Evolutionary conservation across 495 filamentous ascomycete genomes (phyloP).

Genomic region (Podospora appendiculata): DNA sequence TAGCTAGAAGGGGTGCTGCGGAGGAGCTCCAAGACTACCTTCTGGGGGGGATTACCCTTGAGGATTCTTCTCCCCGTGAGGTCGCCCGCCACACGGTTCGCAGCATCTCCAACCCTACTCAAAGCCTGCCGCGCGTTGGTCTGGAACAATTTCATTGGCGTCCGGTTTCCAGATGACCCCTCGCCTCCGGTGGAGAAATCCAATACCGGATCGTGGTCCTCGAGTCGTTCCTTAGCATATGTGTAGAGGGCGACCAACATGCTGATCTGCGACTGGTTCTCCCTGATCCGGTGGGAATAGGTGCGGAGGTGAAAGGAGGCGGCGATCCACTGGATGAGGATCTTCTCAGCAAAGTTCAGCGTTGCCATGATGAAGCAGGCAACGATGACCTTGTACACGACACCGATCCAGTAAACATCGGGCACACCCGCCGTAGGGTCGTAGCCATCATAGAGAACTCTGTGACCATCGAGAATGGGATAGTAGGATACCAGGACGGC

Average conservation of each 20-base stretch:
- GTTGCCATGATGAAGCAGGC: slow-evolving; percentile 70
- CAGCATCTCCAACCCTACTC: slow-evolving; percentile 77
- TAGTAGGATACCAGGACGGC: slow-evolving; percentile 67
- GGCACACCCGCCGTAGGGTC: slow-evolving; percentile 38
- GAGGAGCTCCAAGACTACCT: slow-evolving; percentile 74
- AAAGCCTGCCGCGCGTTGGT: slow-evolving; percentile 65
- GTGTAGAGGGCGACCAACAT: slow-evolving; percentile 58
- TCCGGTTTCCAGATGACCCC: slow-evolving; percentile 52
- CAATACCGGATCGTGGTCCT: slow-evolving; percentile 61
- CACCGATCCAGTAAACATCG: slow-evolving; percentile 60
- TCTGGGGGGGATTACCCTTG: slow-evolving; percentile 72
- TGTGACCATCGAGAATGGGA: slow-evolving; percentile 70
- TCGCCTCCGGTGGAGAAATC: slow-evolving; percentile 13
- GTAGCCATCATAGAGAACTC: slow-evolving; percentile 31
- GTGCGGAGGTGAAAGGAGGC: slow-evolving; percentile 88
- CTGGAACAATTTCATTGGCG: slow-evolving; percentile 63
- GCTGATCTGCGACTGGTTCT: slow-evolving; percentile 68
- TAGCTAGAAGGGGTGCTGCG: slow-evolving; percentile 67
- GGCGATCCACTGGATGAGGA: slow-evolving; percentile 91
- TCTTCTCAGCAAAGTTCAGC: slow-evolving; percentile 85
- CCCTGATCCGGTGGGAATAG: slow-evolving; percentile 83
- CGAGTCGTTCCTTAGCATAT: slow-evolving; percentile 67
- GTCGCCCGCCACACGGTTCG: slow-evolving; percentile 87
- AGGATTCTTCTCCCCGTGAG: slow-evolving; percentile 77
- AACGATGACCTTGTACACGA: slow-evolving; percentile 82